Evolutionary conservation across 2,329 filamentous ascomycete genomes (phyloP), one percentile per base, ranked within the genome.

Genomic region (Aspergillus versicolor): DNA sequence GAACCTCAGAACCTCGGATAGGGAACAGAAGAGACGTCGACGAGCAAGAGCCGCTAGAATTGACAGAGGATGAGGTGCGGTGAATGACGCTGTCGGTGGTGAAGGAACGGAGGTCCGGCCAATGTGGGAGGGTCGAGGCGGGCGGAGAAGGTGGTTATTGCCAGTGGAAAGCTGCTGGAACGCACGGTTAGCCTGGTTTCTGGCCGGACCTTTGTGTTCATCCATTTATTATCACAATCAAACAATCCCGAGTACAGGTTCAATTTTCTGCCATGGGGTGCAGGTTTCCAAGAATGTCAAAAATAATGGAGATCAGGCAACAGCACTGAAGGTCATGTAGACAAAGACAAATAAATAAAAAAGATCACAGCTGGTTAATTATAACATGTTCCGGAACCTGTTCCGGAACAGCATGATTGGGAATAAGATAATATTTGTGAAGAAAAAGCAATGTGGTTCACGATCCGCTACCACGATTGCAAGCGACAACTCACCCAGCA

Each of bases 71-170:
- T 55, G 45, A 22, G 47, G 50, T 54, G 49, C 34, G 52, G 51
- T 55, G 54, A 57, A 49, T 44, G 45, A 37, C 21, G 49, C 43
- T 50, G 49, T 50, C 41, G 53, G 52, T 51, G 46, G 52, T 54
- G 40, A 59, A 56, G 21, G 46, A 38, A 47, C 44, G 44, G 53
- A 55, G 45, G 53, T 50, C 56, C 57, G 59, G 57, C 60, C 61
- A 59, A 61, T 67, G 65, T 67, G 61, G 63, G 61, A 68, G 65
- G 65, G 53, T 60, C 52, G 64, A 66, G 65, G 67, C 57, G 61
- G 65, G 66, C 54, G 61, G 65, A 63, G 61, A 63, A 63, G 62
- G 60, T 60, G 54, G 48, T 57, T 54, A 52, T 60, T 67, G 65
- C 65, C 47, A 56, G 48, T 54, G 51, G 55, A 58, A 60, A 58